Percentiles rank a stretch among this genome's conserved stretches.
Conservation (phyloP, 1,139 yeast genomes). For the Yamadazyma buinensis region DNA sequence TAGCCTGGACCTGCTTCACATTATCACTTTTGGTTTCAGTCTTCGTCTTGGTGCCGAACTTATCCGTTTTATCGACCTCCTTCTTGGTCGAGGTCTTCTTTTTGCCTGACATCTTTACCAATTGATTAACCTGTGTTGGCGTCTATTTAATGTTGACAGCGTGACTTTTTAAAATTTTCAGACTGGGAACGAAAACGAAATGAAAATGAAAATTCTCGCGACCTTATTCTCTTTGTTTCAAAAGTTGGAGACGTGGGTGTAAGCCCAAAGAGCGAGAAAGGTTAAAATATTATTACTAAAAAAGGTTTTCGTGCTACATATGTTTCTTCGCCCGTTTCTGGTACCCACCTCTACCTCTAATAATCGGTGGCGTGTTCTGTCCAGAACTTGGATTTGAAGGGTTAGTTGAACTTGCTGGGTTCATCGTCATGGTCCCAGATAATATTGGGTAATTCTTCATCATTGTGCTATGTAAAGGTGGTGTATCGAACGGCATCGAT, state of each 20-base stretch:
- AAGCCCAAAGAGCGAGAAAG: too few relatives aligned
- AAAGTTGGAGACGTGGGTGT: too few relatives aligned
- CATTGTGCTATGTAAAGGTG: constrained; percentile 13
- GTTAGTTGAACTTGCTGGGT: too few relatives aligned
- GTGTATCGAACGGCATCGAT: constrained; percentile 14
- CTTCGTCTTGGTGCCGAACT: constrained; percentile 6
- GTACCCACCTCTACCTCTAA: constrained; percentile 50
- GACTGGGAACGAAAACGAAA: too few relatives aligned
- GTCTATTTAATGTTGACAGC: too few relatives aligned
- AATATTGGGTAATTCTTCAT: constrained; percentile 9
- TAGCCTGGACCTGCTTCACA: constrained; percentile 5
- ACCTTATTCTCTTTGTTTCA: too few relatives aligned
- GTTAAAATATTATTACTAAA: too few relatives aligned
- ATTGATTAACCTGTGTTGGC: too few relatives aligned
- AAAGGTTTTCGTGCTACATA: too few relatives aligned
- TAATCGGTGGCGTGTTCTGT: constrained; percentile 23
- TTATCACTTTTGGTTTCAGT: constrained; percentile 2
- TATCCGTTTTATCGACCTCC: constrained; percentile 4
- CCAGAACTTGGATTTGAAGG: not conserved
- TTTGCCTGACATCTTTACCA: constrained; percentile 8
- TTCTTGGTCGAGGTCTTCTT: constrained; percentile 7
- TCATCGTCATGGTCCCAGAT: not conserved
- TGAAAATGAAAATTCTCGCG: too few relatives aligned
- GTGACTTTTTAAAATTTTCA: too few relatives aligned
- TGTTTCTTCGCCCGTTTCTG: constrained; percentile 43